A percentile compares a stretch with the other conserved stretches of the same genome.
Conservation (phyloP, 2,329 filamentous ascomycete genomes). For the Penicillium sp. region DNA sequence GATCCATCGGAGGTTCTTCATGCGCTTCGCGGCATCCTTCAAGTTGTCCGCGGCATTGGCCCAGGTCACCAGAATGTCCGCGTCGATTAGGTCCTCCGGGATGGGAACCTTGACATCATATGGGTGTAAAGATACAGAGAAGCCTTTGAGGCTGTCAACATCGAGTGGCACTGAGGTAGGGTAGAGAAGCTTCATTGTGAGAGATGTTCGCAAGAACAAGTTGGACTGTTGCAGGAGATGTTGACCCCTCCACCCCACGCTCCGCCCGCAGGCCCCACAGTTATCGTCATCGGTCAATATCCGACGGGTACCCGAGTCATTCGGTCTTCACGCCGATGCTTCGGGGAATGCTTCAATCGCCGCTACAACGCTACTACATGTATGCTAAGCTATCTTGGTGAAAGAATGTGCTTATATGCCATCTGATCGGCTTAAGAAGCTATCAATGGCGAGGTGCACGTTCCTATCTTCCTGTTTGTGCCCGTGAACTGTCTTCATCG, state of each 20-base stretch:
- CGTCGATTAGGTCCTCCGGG: conserved; percentile 58
- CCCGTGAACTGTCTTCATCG: not conserved
- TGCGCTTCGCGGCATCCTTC: conserved; percentile 53
- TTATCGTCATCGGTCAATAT: not conserved
- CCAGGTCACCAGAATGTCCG: conserved; percentile 63
- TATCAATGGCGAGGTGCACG: not conserved
- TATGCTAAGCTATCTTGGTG: not conserved
- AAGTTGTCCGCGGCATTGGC: conserved; percentile 59
- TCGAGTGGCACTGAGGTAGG: conserved; percentile 62
- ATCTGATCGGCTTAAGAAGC: not conserved
- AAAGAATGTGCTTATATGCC: not conserved
- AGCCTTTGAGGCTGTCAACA: conserved; percentile 56
- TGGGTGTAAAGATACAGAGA: conserved; percentile 55
- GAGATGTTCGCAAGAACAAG: not conserved
- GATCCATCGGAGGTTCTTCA: conserved; percentile 62
- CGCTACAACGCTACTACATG: not conserved
- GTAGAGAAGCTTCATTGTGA: conserved; percentile 60
- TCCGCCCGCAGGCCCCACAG: not conserved
- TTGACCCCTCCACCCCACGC: not conserved
- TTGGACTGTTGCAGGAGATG: not conserved
- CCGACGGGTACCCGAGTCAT: not conserved
- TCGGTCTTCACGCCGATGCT: not conserved
- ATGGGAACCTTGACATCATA: conserved; percentile 60
- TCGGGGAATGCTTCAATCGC: not conserved
- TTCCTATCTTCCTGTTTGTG: not conserved